phyloP scores from a whole-genome alignment of 129 eudicot species.

The Pulicaria dysenterica region DNA sequence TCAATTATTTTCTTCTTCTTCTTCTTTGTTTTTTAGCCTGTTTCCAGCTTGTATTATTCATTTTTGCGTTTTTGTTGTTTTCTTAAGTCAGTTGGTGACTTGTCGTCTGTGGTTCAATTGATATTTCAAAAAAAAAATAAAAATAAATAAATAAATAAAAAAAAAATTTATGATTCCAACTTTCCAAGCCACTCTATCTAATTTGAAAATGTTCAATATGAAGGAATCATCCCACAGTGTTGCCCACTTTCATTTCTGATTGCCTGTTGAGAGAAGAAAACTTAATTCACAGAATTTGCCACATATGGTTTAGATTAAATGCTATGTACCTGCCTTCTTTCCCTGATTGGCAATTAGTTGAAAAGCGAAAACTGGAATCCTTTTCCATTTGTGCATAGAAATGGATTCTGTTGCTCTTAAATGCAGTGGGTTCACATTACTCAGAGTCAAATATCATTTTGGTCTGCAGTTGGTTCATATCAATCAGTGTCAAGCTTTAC shows the following conservation, averaged over 20 bases:
- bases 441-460: too few relatives aligned
- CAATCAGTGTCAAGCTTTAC: slow-evolving; percentile 5
- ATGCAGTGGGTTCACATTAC: too few relatives aligned
- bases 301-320: neutral
- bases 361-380: neutral
- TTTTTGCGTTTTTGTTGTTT: neutral
- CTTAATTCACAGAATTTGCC: neutral
- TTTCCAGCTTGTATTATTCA: neutral
- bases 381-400: neutral
- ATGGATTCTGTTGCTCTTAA: too few relatives aligned
- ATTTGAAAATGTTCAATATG: neutral
- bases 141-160: too few relatives aligned
- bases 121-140: neutral
- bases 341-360: neutral
- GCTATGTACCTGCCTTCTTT: neutral
- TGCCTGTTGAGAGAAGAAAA: neutral
- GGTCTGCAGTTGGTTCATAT: neutral
- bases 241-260: neutral
- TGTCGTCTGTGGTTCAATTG: neutral
- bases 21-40: neutral
- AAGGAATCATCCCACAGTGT: neutral
- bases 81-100: neutral
- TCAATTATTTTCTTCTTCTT: neutral
- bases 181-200: too few relatives aligned
- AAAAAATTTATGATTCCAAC: too few relatives aligned